A percentile compares a stretch with the other conserved stretches of the same genome.
Conservation (phyloP, 2,329 filamentous ascomycete genomes). For the Orbilia oligospora region DNA sequence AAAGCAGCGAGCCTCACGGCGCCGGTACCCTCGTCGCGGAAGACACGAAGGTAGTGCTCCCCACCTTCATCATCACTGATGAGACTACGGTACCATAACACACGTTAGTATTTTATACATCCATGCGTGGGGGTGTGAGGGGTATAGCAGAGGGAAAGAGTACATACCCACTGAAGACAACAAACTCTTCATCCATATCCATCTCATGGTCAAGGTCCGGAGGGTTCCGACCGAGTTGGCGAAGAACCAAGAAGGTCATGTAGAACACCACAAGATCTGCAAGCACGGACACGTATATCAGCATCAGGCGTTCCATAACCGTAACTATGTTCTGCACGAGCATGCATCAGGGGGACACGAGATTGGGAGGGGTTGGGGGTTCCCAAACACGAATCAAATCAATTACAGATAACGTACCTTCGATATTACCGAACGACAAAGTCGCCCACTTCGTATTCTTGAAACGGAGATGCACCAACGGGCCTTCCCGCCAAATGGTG, state of each 20-base stretch:
- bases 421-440: conserved; percentile 64
- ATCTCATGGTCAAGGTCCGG: conserved; percentile 63
- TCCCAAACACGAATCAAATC: conserved; percentile 16
- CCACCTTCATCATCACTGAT: conserved; percentile 63
- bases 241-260: conserved; percentile 64
- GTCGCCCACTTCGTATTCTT: conserved; percentile 63
- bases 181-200: conserved; percentile 64
- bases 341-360: conserved; percentile 22
- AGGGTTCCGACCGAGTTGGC: conserved; percentile 62
- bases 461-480: conserved; percentile 63
- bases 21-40: conserved; percentile 64
- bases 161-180: conserved; percentile 63
- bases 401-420: conserved; percentile 61
- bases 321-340: conserved; percentile 11
- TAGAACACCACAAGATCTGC: conserved; percentile 64
- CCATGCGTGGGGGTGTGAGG: background rate
- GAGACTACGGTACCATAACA: conserved; percentile 24
- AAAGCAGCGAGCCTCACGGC: conserved; percentile 63
- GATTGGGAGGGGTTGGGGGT: background rate
- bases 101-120: conserved; percentile 12
- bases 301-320: conserved; percentile 31
- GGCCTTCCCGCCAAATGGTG: conserved; percentile 63
- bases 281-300: conserved; percentile 56
- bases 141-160: background rate
- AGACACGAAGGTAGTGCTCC: conserved; percentile 62